A percentile compares a stretch with the other conserved stretches of the same genome.
Evolutionary conservation across 2,329 filamentous ascomycete genomes (phyloP).

Genomic region (Aspergillus clavatus): DNA sequence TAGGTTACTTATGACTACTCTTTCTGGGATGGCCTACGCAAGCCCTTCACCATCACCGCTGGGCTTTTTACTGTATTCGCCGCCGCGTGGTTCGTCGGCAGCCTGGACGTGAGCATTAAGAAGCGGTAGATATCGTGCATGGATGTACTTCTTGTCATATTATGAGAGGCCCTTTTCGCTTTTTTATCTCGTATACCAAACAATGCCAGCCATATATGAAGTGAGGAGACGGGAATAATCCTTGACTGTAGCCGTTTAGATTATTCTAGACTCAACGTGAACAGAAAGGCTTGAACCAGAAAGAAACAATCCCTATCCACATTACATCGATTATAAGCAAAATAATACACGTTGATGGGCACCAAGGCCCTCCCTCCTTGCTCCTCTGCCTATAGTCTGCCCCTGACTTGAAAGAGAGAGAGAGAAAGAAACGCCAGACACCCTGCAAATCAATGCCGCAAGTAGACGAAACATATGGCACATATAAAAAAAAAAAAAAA

Average conservation of each 20-base stretch:
- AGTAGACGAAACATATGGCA: neutral
- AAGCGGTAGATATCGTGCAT: constrained; percentile 41
- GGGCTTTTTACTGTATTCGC: constrained; percentile 71
- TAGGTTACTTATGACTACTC: constrained; percentile 80
- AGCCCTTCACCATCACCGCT: constrained; percentile 75
- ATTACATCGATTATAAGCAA: too few relatives aligned
- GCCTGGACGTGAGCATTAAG: constrained; percentile 75
- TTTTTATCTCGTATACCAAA: constrained; percentile 8
- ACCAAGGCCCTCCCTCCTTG: neutral
- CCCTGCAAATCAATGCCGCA: constrained; percentile 14
- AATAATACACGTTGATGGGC: too few relatives aligned
- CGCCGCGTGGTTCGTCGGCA: constrained; percentile 68
- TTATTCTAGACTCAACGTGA: too few relatives aligned
- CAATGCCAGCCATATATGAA: neutral
- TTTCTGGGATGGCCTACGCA: constrained; percentile 67
- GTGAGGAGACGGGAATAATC: too few relatives aligned
- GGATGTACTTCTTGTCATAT: constrained; percentile 15
- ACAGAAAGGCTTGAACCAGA: neutral
- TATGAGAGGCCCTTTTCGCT: constrained; percentile 6
- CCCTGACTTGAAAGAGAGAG: too few relatives aligned
- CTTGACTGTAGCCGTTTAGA: neutral
- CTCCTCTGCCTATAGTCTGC: neutral
- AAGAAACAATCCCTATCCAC: too few relatives aligned
- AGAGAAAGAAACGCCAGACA: constrained; percentile 14
- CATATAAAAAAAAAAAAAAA: constrained; percentile 4